Evolutionary conservation across 139 green algal genomes (phyloP), one percentile per base, ranked within the genome.

Genomic region (Marvania coccoides): DNA sequence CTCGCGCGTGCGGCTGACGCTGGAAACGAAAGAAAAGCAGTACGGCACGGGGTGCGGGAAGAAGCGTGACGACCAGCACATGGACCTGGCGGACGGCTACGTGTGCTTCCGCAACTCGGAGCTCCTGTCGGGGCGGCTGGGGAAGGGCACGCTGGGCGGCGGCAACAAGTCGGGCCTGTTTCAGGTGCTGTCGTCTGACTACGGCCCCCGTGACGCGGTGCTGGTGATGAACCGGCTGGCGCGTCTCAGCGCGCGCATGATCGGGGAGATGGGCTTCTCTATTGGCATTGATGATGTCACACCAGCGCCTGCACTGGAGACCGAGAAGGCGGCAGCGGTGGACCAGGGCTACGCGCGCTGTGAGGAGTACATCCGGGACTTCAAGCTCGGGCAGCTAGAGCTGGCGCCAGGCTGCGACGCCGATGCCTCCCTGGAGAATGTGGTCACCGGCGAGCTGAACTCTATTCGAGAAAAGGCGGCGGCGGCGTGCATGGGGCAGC

Each of bases 221-320:
- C 47, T 68, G 58, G 77, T 65, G 58, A 98, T 99, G 94, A 89
- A 86, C 61, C 76, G 92, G 6, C 82, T 99, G 48, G 86, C 93
- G 60, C 95, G 95, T 79, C 80, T 98, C 56, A 85, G 74, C 15
- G 91, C 94, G 26, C 76, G 93, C 37, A 91, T 86, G 70, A 95
- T 98, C 57, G 91, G 93, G 33, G 84, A 96, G 33, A 73, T 72
- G 5, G 94, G 94, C 31, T 98, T 99, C 82, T 93, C 81, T 55
- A 95, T 97, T 29, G 93, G 94, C 65, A 95, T 99, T 42, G 94
- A 97, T 65, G 94, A 99, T 68, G 94, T 99, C 9, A 94, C 83
- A 0, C 94, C 93, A 0, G 63, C 70, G 6, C 42, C 63, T 7
- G 35, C 34, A 24, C 84, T 98, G 63, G 31, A 70, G 38, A 0